Conservation (phyloP, 2,329 filamentous ascomycete genomes). For the Pseudocercospora macadamiae region DNA sequence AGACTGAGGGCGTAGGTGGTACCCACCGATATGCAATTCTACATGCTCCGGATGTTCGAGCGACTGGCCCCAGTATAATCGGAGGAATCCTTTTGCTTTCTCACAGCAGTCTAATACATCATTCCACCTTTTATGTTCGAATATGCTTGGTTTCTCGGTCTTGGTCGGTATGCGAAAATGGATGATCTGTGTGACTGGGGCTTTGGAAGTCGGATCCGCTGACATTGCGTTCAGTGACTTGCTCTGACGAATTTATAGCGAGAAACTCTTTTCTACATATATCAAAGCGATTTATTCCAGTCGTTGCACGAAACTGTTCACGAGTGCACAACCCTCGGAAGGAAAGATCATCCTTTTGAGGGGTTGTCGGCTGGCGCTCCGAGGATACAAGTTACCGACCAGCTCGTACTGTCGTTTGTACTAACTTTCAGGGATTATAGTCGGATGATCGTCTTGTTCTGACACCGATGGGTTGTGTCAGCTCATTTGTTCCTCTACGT, state of each 20-base stretch:
- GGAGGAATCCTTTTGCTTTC: background rate
- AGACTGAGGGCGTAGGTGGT: background rate
- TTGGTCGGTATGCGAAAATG: slow-evolving; percentile 10
- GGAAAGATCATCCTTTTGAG: background rate
- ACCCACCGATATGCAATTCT: slow-evolving; percentile 19
- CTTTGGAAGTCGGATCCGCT: slow-evolving; percentile 39
- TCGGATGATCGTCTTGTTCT: no score
- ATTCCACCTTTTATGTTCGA: slow-evolving; percentile 11
- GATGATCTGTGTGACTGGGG: slow-evolving; percentile 34
- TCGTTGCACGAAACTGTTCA: no score
- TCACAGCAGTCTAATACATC: slow-evolving; percentile 10
- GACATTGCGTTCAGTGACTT: background rate
- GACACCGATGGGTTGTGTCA: no score
- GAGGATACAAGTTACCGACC: background rate
- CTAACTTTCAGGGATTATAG: no score
- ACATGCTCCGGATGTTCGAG: slow-evolving; percentile 17
- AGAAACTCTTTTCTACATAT: no score
- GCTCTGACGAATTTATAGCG: background rate
- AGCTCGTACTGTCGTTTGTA: no score
- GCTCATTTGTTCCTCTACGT: no score
- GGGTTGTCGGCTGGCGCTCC: background rate
- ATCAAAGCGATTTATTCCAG: no score
- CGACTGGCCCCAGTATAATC: slow-evolving; percentile 19
- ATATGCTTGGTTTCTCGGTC: slow-evolving; percentile 6
- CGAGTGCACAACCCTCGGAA: background rate